Evolutionary conservation across 2,329 filamentous ascomycete genomes (phyloP).

Genomic region (Fusarium clavum): DNA sequence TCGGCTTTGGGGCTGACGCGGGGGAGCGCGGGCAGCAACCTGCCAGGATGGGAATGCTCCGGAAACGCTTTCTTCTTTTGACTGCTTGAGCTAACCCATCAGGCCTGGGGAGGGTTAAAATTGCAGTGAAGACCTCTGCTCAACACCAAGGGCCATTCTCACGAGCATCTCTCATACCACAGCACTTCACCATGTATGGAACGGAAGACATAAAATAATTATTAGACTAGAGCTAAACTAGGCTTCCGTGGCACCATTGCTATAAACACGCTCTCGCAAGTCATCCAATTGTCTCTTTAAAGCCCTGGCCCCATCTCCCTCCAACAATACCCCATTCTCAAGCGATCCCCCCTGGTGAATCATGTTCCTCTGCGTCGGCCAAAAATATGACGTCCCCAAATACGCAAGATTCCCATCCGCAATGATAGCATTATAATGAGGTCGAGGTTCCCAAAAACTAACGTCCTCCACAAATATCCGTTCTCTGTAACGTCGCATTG

Average conservation of each 20-base stretch:
- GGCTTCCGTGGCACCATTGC: neutral
- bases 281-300: neutral
- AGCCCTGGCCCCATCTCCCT: neutral
- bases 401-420: slow-evolving; percentile 6
- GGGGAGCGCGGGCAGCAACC: neutral
- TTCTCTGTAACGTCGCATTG: neutral
- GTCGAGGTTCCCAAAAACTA: slow-evolving; percentile 9
- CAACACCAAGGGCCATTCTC: no score
- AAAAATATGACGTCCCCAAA: neutral
- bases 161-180: no score
- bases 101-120: neutral
- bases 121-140: neutral
- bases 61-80: neutral
- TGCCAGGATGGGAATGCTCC: neutral
- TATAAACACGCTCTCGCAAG: neutral
- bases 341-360: slow-evolving; percentile 14
- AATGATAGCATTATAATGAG: slow-evolving; percentile 3
- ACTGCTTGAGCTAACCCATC: neutral
- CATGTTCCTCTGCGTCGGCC: slow-evolving; percentile 15
- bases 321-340: slow-evolving; percentile 13
- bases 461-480: slow-evolving; percentile 1
- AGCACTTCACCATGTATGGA: no score
- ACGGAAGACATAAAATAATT: no score
- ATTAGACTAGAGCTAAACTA: no score
- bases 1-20: neutral